Base-by-base conservation (phyloP, 495 filamentous ascomycete species). In the Xylaria acuta region DNA sequence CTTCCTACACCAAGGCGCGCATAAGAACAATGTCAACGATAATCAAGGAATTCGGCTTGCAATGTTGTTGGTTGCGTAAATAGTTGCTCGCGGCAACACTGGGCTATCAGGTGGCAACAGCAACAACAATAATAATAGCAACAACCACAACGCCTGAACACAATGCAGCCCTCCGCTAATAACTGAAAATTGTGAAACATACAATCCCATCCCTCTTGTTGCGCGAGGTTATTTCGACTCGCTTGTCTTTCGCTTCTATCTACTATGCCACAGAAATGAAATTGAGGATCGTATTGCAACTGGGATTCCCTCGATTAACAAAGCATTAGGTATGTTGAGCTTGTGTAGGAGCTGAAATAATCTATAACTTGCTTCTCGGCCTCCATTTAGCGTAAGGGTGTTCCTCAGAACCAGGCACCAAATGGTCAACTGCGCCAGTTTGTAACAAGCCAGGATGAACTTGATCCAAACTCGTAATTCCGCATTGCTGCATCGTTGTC, bases 401-500 rank as follows among this genome's bases (percentile, higher is more conserved):
- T 40, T 82, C 84, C 43, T 85, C 86, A 20, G 81, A 80, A 22
- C 77, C 80, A 30, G 91, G 89, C 47, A 94, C 83, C 32, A 93
- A 78, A 75, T 91, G 88, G 74, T 95, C 92, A n/a, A 94, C 83
- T 69, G 88, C 90, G 8, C 82, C 82, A 8, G 93, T 94, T 78
- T 94, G 90, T 62, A 94, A 80, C 54, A 92, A 73, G 16, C 90
- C 90, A 1, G 92, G 91, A 75, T 91, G 87, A 11, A 90, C 87
- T 80, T 94, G 85, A n/a, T 88, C 85, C 9, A 95, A 82, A 67
- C 90, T 84, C 34, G 90, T 94, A 43, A 96, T 87, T 3, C 92
- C 93, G 71, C 87, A 90, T 81, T 94, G 90, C 47, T 89, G 87
- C 93, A 96, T 95, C 7, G 92, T 90, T 5, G 90, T 92, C 75